A percentile compares a stretch with the other conserved stretches of the same genome.
Evolutionary conservation across 768 basidiomycete genomes (phyloP).

Genomic region (Suillus cothurnatus): DNA sequence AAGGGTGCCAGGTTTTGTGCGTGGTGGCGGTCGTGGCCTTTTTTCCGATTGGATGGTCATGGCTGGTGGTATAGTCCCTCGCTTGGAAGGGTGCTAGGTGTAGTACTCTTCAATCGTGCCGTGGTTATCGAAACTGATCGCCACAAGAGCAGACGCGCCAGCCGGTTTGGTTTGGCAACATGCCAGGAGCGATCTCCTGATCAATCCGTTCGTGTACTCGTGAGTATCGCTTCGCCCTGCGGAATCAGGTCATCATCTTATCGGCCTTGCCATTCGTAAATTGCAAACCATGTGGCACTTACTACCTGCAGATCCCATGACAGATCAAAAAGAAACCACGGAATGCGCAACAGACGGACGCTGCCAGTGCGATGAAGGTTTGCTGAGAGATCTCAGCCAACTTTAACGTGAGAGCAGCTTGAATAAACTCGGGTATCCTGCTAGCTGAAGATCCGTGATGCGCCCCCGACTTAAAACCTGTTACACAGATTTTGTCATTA

Average conservation of each 20-base stretch:
- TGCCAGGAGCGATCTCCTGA: not conserved
- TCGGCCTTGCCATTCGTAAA: not conserved
- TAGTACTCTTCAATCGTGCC: not conserved
- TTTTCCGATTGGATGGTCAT: not conserved
- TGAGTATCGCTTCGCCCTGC: too few relatives aligned
- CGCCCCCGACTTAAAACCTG: not conserved
- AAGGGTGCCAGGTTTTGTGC: not conserved
- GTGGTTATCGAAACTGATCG: not conserved
- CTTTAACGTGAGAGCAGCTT: not conserved
- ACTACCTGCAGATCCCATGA: not conserved
- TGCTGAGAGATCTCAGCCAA: not conserved
- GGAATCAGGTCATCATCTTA: not conserved
- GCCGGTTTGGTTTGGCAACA: not conserved
- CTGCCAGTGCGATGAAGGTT: too few relatives aligned
- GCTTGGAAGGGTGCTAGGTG: not conserved
- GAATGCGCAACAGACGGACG: not conserved
- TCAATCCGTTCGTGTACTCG: too few relatives aligned
- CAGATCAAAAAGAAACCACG: not conserved
- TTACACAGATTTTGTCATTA: not conserved
- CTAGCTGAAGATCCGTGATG: not conserved
- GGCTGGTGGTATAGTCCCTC: not conserved
- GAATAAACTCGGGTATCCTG: not conserved
- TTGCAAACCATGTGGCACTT: not conserved
- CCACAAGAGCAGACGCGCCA: not conserved
- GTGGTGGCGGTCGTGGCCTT: not conserved